These are phyloP conservation scores for Exophiala alcalophila DNA, from an alignment of 2,329 filamentous ascomycete genomes.

Conservation along the genomic window DNA sequence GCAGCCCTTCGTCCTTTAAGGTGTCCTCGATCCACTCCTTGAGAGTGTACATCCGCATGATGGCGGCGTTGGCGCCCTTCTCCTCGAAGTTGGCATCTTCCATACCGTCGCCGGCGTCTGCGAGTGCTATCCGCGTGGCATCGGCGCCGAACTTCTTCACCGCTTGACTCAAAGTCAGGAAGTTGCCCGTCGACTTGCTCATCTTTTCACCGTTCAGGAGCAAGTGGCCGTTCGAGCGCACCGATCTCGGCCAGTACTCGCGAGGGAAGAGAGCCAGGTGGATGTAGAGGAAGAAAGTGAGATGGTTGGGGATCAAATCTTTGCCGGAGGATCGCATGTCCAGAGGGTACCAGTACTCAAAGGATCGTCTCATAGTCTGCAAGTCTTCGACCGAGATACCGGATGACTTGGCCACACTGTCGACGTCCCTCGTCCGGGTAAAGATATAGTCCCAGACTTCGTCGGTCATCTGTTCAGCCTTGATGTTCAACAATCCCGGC, in stretches of 20 bases:
- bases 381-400: slow-evolving; percentile 72
- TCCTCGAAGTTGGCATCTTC: slow-evolving; percentile 98
- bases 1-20: slow-evolving; percentile 68
- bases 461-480: slow-evolving; percentile 83
- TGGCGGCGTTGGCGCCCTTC: slow-evolving; percentile 85
- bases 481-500: slow-evolving; percentile 66
- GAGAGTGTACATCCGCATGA: slow-evolving; percentile 77
- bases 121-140: slow-evolving; percentile 83
- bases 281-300: slow-evolving; percentile 94
- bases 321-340: slow-evolving; percentile 87
- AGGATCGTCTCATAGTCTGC: slow-evolving; percentile 80
- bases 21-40: slow-evolving; percentile 92
- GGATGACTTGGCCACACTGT: slow-evolving; percentile 62
- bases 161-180: slow-evolving; percentile 83
- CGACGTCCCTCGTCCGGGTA: slow-evolving; percentile 66
- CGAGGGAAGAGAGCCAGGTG: slow-evolving; percentile 84
- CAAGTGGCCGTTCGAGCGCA: slow-evolving; percentile 89
- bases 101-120: slow-evolving; percentile 90
- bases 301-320: slow-evolving; percentile 87
- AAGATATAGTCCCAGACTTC: slow-evolving; percentile 98
- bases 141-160: slow-evolving; percentile 93
- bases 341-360: slow-evolving; percentile 95
- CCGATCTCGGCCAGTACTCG: slow-evolving; percentile 81
- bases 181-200: slow-evolving; percentile 96
- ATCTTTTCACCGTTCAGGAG: slow-evolving; percentile 98